Conservation (phyloP, 2,329 filamentous ascomycete genomes). For the Chrysosporium queenslandicum region DNA sequence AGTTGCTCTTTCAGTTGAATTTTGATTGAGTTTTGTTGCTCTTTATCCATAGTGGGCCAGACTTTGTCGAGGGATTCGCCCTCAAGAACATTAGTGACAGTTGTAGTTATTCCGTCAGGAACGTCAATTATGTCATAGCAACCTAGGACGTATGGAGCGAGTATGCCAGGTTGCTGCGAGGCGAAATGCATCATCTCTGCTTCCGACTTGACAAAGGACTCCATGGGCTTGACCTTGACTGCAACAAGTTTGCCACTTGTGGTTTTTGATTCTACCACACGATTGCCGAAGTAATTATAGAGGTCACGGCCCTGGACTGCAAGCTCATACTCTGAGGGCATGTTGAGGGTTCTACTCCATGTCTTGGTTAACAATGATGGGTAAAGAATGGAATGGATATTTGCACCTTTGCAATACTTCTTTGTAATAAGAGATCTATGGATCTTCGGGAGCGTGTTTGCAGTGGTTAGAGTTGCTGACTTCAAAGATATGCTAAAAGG, state of each 20-base stretch:
- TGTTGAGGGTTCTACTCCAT: background rate
- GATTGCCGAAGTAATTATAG: background rate
- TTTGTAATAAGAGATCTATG: no score
- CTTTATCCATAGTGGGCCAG: conserved; percentile 8
- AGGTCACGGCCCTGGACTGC: background rate
- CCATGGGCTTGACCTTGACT: background rate
- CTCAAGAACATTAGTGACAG: background rate
- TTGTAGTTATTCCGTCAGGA: background rate
- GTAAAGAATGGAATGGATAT: no score
- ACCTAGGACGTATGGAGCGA: background rate
- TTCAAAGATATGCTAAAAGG: no score
- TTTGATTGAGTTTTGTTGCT: conserved; percentile 8
- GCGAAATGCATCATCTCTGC: background rate
- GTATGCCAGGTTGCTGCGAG: background rate
- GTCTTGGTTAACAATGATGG: no score
- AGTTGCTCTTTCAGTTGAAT: conserved; percentile 9
- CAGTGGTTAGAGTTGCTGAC: no score
- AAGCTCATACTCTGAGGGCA: background rate
- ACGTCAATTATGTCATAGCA: background rate
- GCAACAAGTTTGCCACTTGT: background rate
- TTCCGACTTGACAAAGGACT: background rate
- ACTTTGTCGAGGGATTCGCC: conserved; percentile 9
- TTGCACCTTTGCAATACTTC: no score
- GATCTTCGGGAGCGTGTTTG: no score
- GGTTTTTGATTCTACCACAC: background rate